Conservation (phyloP, 345 rosid species). For the Arabis hirsuta region DNA sequence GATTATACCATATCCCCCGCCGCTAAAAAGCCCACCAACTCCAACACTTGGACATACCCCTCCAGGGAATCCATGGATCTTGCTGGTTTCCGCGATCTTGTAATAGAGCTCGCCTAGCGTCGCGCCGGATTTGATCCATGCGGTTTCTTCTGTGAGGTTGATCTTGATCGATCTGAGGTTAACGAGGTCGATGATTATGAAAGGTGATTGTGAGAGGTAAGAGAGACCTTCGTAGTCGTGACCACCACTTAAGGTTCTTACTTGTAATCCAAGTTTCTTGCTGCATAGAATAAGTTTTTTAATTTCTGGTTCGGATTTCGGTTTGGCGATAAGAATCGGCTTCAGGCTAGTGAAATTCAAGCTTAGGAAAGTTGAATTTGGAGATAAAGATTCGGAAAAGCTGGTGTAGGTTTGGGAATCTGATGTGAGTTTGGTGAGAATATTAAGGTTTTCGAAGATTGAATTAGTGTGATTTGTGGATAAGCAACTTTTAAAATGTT, state of each 20-base stretch:
- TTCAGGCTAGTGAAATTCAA: slow-evolving; percentile 45
- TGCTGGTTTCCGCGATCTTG: slow-evolving; percentile 51
- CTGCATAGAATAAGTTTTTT: slow-evolving; percentile 52
- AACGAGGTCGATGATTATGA: slow-evolving; percentile 54
- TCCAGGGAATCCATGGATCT: slow-evolving; percentile 56
- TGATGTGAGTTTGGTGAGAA: not conserved
- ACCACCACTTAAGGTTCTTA: slow-evolving; percentile 72
- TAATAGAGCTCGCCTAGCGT: slow-evolving; percentile 64
- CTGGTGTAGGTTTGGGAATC: slow-evolving; percentile 18
- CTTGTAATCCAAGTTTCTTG: slow-evolving; percentile 46
- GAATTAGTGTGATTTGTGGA: not conserved
- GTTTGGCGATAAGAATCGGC: slow-evolving; percentile 51
- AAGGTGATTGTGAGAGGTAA: slow-evolving; percentile 53
- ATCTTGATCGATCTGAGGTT: slow-evolving; percentile 50
- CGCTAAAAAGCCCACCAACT: slow-evolving; percentile 62
- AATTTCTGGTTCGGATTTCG: slow-evolving; percentile 50
- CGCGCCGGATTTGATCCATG: slow-evolving; percentile 71
- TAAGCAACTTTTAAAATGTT: slow-evolving; percentile 38
- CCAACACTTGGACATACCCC: slow-evolving; percentile 69
- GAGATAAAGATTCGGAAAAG: slow-evolving; percentile 19
- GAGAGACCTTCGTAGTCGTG: slow-evolving; percentile 80
- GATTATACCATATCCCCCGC: slow-evolving; percentile 66
- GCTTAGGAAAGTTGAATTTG: slow-evolving; percentile 23
- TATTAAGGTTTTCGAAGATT: slow-evolving; percentile 1
- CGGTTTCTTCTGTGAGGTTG: slow-evolving; percentile 46